Conservation (phyloP, 2,329 filamentous ascomycete genomes). For the Phialemonium atrogriseum region DNA sequence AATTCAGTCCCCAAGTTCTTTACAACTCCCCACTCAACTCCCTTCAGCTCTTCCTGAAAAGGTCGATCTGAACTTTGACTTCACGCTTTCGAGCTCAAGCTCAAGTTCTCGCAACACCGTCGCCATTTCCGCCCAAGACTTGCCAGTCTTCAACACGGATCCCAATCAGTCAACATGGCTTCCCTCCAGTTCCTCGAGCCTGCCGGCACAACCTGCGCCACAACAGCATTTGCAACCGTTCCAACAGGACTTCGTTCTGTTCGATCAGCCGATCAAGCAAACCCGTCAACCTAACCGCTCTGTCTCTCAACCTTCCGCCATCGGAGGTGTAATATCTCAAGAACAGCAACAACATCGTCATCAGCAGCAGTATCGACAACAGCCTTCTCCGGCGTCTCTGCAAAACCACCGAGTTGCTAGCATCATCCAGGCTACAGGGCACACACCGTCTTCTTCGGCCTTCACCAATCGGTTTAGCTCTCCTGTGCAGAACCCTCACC, state of each 20-base stretch:
- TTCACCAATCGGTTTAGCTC: conserved; percentile 52
- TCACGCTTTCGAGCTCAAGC: conserved; percentile 49
- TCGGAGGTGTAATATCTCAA: conserved; percentile 37
- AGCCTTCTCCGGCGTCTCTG: conserved; percentile 33
- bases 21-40: conserved; percentile 37
- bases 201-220: conserved; percentile 54
- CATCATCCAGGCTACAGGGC: conserved; percentile 50
- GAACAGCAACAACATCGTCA: conserved; percentile 33
- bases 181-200: conserved; percentile 58
- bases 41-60: conserved; percentile 43
- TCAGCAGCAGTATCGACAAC: conserved; percentile 27
- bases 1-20: conserved; percentile 39
- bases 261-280: conserved; percentile 43
- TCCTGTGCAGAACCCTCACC: conserved; percentile 36
- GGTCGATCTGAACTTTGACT: conserved; percentile 62
- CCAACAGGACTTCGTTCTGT: conserved; percentile 73
- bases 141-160: conserved; percentile 76
- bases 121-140: conserved; percentile 58
- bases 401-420: conserved; percentile 53
- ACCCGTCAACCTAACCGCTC: conserved; percentile 34
- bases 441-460: conserved; percentile 43
- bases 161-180: conserved; percentile 68
- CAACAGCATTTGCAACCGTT: conserved; percentile 44
- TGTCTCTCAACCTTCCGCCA: conserved; percentile 27
- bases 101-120: conserved; percentile 47